phyloP scores from a whole-genome alignment of 257 asterid genomes.

The Henckelia pumila region DNA sequence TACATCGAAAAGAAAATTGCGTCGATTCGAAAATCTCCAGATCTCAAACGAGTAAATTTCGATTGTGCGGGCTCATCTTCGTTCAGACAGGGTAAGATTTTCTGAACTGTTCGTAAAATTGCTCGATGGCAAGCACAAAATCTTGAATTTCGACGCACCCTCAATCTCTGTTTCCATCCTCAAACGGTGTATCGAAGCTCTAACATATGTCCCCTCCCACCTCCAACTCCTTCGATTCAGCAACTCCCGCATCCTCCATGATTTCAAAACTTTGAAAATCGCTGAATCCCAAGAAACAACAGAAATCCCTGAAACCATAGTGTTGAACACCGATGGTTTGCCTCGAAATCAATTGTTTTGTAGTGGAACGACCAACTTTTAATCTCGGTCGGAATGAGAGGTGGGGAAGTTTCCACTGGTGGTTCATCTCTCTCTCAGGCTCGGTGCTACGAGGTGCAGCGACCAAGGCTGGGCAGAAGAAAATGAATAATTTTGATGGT shows the following conservation, averaged over 20 bases:
- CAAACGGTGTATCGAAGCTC: slow-evolving; percentile 51
- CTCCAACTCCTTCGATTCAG: slow-evolving; percentile 49
- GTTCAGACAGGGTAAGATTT: too few species aligned
- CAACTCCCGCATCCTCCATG: slow-evolving; percentile 38
- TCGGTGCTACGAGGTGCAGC: slow-evolving; percentile 96
- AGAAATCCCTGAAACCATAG: slow-evolving; percentile 23
- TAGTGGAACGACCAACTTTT: not conserved
- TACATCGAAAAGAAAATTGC: too few species aligned
- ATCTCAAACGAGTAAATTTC: too few species aligned
- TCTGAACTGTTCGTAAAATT: slow-evolving; percentile 62
- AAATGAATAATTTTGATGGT: slow-evolving; percentile 90
- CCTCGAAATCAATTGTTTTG: not conserved
- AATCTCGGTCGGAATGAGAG: not conserved
- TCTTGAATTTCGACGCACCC: slow-evolving; percentile 51
- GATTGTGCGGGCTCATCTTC: too few species aligned
- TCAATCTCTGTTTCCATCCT: slow-evolving; percentile 44
- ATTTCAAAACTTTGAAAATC: slow-evolving; percentile 34
- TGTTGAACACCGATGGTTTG: slow-evolving; percentile 1
- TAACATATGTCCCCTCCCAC: slow-evolving; percentile 57
- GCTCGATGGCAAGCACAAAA: slow-evolving; percentile 66
- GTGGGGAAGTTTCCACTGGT: slow-evolving; percentile 38
- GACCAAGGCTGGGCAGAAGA: slow-evolving; percentile 97
- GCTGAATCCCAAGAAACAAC: slow-evolving; percentile 19
- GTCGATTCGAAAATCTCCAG: too few species aligned
- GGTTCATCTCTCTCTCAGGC: slow-evolving; percentile 53